Percentiles rank a stretch among this genome's conserved stretches.
Evolutionary conservation across 2,329 filamentous ascomycete species (phyloP).

Genomic region (Nemania diffusa): DNA sequence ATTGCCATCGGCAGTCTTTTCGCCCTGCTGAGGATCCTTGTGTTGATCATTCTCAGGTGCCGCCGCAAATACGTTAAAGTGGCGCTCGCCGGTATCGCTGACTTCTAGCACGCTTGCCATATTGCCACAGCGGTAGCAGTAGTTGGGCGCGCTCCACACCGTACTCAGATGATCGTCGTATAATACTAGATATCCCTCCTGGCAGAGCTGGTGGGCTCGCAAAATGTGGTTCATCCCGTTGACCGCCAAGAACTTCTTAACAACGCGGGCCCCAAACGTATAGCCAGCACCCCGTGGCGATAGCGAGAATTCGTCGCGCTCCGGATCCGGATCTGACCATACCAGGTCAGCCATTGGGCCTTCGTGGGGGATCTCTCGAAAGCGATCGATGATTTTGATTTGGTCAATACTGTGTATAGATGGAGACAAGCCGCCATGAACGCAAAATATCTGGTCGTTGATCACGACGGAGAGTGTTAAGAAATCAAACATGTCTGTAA

Average conservation of each 20-base stretch:
- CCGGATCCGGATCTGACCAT: slow-evolving; percentile 98
- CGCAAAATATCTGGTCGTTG: slow-evolving; percentile 98
- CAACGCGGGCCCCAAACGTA: slow-evolving; percentile 96
- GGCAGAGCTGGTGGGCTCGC: slow-evolving; percentile 96
- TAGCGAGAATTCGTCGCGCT: slow-evolving; percentile 95
- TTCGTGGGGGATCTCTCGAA: slow-evolving; percentile 97
- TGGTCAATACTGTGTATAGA: slow-evolving; percentile 98
- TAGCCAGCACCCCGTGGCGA: slow-evolving; percentile 95
- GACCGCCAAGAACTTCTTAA: slow-evolving; percentile 97
- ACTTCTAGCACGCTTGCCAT: slow-evolving; percentile 97
- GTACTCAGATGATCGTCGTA: slow-evolving; percentile 96
- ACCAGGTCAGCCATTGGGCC: slow-evolving; percentile 99
- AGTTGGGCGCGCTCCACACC: slow-evolving; percentile 97
- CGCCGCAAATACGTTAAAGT: slow-evolving; percentile 98
- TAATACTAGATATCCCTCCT: slow-evolving; percentile 96
- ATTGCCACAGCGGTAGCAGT: slow-evolving; percentile 95
- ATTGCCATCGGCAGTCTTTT: slow-evolving; percentile 73
- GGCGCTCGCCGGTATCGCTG: slow-evolving; percentile 89
- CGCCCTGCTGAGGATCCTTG: slow-evolving; percentile 83
- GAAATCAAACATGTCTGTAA: slow-evolving; percentile 99
- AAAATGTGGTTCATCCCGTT: slow-evolving; percentile 98
- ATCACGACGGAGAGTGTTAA: slow-evolving; percentile 96
- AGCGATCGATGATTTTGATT: slow-evolving; percentile 99
- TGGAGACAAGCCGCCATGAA: slow-evolving; percentile 88
- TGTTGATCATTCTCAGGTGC: slow-evolving; percentile 95